Base-by-base conservation (phyloP, 2,329 filamentous ascomycete genomes). In the Plectosphaerella sp. region DNA sequence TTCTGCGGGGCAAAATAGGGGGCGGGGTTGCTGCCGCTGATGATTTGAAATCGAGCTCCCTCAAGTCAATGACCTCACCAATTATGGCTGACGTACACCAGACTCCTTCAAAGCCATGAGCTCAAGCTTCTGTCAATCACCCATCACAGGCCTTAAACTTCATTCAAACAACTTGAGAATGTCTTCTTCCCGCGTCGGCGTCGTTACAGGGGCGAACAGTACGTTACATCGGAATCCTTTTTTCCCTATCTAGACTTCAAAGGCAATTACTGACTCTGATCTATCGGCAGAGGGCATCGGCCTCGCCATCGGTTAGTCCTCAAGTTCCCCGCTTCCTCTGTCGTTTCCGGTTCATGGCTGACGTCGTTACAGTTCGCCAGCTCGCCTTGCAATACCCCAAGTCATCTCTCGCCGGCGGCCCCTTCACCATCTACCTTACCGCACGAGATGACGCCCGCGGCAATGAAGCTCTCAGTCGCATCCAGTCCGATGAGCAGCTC, bases 201-300 rank as follows among this genome's bases (percentile, higher is more conserved):
- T 75, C 53, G 78, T 81, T 0, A 81, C 78, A 1, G 78, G 78
- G 48, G 77, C 76, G 15, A 81, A 81, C 63, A 80, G n/a, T n/a
- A n/a, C n/a, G n/a, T n/a, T n/a, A n/a, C n/a, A n/a, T n/a, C n/a
- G n/a, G n/a, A n/a, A n/a, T n/a, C n/a, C n/a, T n/a, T n/a, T n/a
- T n/a, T n/a, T n/a, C n/a, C n/a, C n/a, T n/a, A n/a, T n/a, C n/a
- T n/a, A n/a, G n/a, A n/a, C n/a, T n/a, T n/a, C n/a, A n/a, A n/a
- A n/a, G n/a, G n/a, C n/a, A n/a, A n/a, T n/a, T n/a, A n/a, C n/a
- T n/a, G n/a, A n/a, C n/a, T n/a, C n/a, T n/a, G n/a, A n/a, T n/a
- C n/a, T n/a, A n/a, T n/a, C n/a, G n/a, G n/a, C n/a, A n/a, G n/a
- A 78, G 60, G 76, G 60, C 48, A 59, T 63, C 43, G 57, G 58